phyloP scores from a whole-genome alignment of 768 basidiomycete genomes.

The Leccinum imitatum region DNA sequence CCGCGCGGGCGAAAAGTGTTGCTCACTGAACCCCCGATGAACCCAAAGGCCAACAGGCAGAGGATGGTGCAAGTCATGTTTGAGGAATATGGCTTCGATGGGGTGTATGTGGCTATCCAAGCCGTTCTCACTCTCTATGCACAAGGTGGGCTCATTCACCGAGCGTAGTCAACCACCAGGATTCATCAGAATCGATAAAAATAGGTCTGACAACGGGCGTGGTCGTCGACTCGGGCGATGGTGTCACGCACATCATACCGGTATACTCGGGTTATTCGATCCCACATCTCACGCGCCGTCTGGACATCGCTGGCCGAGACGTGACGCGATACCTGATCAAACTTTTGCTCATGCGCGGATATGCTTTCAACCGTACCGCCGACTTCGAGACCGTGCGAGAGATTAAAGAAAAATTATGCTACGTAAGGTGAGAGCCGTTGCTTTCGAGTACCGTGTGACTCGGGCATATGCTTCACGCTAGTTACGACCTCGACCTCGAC shows the following conservation, averaged over 20 bases:
- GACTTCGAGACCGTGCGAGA: constrained; percentile 99
- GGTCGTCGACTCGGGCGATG: constrained; percentile 98
- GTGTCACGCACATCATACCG: constrained; percentile 98
- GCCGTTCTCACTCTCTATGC: constrained; percentile 98
- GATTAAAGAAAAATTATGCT: constrained; percentile 99
- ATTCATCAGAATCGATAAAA: neutral
- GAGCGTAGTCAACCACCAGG: neutral
- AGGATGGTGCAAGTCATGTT: constrained; percentile 99
- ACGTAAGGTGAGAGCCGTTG: constrained; percentile 69
- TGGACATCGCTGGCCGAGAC: constrained; percentile 98
- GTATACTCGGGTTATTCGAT: constrained; percentile 97
- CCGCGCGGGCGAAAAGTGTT: constrained; percentile 85
- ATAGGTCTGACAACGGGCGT: constrained; percentile 96
- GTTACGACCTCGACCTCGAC: constrained; percentile 97
- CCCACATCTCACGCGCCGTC: constrained; percentile 89
- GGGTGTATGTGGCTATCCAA: constrained; percentile 97
- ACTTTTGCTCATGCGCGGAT: constrained; percentile 99
- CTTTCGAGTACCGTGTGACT: neutral
- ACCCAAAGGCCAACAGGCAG: constrained; percentile 90
- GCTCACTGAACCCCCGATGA: constrained; percentile 99
- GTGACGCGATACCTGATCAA: constrained; percentile 99
- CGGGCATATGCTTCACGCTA: constrained; percentile 28
- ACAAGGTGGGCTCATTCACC: constrained; percentile 68
- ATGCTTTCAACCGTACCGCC: constrained; percentile 98
- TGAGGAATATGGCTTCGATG: constrained; percentile 94